phyloP scores from a whole-genome alignment of 192 early-diverging fungal species.

The Borealophlyctis nickersoniae region DNA sequence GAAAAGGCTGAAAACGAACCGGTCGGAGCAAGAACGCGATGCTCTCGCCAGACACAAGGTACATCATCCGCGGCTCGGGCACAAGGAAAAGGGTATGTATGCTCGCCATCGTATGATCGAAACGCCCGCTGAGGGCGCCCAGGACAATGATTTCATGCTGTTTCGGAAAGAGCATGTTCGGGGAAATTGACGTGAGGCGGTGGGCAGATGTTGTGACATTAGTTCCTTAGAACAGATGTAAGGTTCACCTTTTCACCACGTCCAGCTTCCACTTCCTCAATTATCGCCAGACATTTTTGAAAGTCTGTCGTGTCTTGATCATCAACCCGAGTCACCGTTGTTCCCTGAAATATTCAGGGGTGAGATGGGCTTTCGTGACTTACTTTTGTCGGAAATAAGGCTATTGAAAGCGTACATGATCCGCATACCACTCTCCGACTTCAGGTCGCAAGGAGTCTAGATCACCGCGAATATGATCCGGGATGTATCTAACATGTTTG shows the following conservation, averaged over 20 bases:
- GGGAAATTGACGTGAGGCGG: constrained; percentile 1
- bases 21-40: constrained; percentile 65
- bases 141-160: constrained; percentile 67
- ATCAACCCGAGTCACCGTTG: constrained; percentile 37
- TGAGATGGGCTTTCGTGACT: constrained; percentile 4
- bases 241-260: background rate
- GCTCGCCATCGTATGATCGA: constrained; percentile 84
- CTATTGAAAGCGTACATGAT: constrained; percentile 35
- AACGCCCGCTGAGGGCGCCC: constrained; percentile 80
- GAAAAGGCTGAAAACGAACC: constrained; percentile 35
- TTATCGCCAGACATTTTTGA: constrained; percentile 74
- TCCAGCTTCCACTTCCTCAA: constrained; percentile 16
- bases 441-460: constrained; percentile 72
- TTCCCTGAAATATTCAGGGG: constrained; percentile 41
- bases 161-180: constrained; percentile 1
- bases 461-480: constrained; percentile 81
- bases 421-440: constrained; percentile 63
- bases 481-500: constrained; percentile 53
- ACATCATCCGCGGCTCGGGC: constrained; percentile 50
- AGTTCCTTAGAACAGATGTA: background rate
- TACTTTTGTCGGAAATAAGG: background rate
- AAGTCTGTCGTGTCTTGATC: constrained; percentile 79
- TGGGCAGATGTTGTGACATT: background rate
- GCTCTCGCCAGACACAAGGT: constrained; percentile 70
- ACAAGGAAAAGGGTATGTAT: constrained; percentile 69